A percentile compares a stretch with the other conserved stretches of the same genome.
These are phyloP conservation scores for Suillus occidentalis DNA, from an alignment of 768 basidiomycete species.

Conservation along the genomic window DNA sequence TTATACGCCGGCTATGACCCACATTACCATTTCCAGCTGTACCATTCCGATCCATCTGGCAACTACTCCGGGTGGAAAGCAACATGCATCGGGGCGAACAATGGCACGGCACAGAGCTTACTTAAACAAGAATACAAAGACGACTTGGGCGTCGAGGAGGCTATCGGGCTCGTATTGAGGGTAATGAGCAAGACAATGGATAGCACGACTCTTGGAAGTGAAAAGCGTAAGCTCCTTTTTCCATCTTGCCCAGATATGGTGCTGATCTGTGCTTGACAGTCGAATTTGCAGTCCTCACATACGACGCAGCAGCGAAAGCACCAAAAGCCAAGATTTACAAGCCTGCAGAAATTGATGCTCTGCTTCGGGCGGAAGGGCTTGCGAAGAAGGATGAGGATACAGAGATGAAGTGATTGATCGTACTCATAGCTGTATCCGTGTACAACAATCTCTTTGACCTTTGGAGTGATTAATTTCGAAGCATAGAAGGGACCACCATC, in stretches of 20 bases:
- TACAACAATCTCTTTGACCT: conserved; percentile 1
- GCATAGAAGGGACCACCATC: neutral
- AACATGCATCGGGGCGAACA: conserved; percentile 98
- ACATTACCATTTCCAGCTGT: conserved; percentile 94
- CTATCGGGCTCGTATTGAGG: conserved; percentile 86
- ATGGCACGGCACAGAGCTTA: conserved; percentile 90
- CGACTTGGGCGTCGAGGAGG: conserved; percentile 86
- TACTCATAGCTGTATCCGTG: conserved; percentile 6
- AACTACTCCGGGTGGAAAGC: conserved; percentile 99
- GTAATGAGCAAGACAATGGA: conserved; percentile 99
- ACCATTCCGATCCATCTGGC: conserved; percentile 97
- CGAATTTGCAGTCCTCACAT: conserved; percentile 92
- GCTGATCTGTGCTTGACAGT: conserved; percentile 48
- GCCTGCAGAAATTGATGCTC: conserved; percentile 83
- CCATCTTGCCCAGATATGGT: neutral
- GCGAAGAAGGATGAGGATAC: conserved; percentile 86
- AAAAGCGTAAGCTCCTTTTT: conserved; percentile 71
- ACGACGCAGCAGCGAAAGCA: conserved; percentile 73
- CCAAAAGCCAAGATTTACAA: conserved; percentile 91
- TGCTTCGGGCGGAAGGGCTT: conserved; percentile 76
- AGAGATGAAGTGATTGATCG: conserved; percentile 61
- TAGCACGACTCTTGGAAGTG: conserved; percentile 92
- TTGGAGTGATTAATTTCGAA: neutral
- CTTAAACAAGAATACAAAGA: conserved; percentile 99
- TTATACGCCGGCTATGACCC: conserved; percentile 97